Percentiles rank a stretch among this genome's conserved stretches.
Evolutionary conservation across 768 basidiomycete species (phyloP).

Genomic region (Lepiota brunneoincarnata): DNA sequence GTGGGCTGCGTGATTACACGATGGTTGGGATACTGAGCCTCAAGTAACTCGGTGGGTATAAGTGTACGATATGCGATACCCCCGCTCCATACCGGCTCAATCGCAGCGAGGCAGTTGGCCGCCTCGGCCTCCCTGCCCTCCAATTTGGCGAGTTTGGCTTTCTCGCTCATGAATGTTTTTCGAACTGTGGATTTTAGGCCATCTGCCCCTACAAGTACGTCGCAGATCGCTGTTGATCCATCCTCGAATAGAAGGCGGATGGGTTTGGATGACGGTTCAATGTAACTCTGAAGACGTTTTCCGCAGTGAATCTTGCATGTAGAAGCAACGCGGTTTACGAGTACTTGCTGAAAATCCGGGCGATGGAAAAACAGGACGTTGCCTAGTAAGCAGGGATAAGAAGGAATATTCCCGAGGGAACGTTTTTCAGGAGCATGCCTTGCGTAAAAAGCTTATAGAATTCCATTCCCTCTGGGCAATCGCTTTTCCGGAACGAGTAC

Average conservation of each 20-base stretch:
- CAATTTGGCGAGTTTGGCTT: not conserved
- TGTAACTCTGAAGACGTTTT: conserved; percentile 61
- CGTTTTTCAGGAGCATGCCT: conserved; percentile 2
- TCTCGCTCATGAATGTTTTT: conserved; percentile 15
- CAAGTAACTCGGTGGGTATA: conserved; percentile 26
- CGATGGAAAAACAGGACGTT: conserved; percentile 55
- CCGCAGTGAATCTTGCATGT: conserved; percentile 45
- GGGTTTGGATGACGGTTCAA: conserved; percentile 31
- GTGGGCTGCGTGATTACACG: conserved; percentile 6
- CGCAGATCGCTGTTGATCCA: conserved; percentile 30
- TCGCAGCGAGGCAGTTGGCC: conserved; percentile 14
- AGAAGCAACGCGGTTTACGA: conserved; percentile 47
- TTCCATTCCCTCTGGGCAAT: conserved; percentile 19
- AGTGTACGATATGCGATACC: conserved; percentile 34
- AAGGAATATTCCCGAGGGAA: conserved; percentile 4
- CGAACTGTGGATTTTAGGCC: conserved; percentile 36
- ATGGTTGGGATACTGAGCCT: conserved; percentile 19
- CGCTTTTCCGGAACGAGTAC: conserved; percentile 30
- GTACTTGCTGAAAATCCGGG: conserved; percentile 59
- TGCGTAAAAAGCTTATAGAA: conserved; percentile 12
- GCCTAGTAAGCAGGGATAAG: conserved; percentile 29
- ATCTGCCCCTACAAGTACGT: conserved; percentile 42
- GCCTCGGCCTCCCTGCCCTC: not conserved
- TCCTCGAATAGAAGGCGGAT: conserved; percentile 34
- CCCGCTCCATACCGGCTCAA: conserved; percentile 38